Evolutionary conservation across 2,329 filamentous ascomycete species (phyloP).

Genomic region (Apiospora kogelbergensis): DNA sequence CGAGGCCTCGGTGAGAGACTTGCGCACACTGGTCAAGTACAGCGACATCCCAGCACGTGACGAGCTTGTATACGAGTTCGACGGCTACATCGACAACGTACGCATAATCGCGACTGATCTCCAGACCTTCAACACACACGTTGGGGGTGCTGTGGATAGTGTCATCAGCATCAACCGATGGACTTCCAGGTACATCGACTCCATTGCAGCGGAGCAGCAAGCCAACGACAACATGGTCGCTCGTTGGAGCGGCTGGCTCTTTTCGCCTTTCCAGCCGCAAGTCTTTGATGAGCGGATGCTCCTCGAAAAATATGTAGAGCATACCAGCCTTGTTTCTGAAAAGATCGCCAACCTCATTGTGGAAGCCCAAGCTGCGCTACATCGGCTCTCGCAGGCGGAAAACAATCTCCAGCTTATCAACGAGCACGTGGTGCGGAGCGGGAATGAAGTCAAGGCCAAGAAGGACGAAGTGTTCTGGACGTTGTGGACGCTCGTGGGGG

Average conservation of each 20-base stretch:
- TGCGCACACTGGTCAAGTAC: slow-evolving; percentile 70
- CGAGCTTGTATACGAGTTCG: slow-evolving; percentile 74
- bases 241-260: slow-evolving; percentile 43
- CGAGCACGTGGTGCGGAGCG: slow-evolving; percentile 65
- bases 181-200: slow-evolving; percentile 69
- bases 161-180: slow-evolving; percentile 75
- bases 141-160: slow-evolving; percentile 71
- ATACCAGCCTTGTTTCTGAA: slow-evolving; percentile 68
- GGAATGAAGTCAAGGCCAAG: slow-evolving; percentile 54
- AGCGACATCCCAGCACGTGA: slow-evolving; percentile 66
- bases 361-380: slow-evolving; percentile 68
- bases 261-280: slow-evolving; percentile 64
- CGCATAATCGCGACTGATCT: slow-evolving; percentile 65
- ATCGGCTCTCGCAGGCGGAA: slow-evolving; percentile 66
- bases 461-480: slow-evolving; percentile 67
- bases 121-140: slow-evolving; percentile 73
- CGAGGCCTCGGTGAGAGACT: slow-evolving; percentile 71
- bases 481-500: slow-evolving; percentile 75
- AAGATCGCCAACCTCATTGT: slow-evolving; percentile 67
- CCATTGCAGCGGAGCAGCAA: slow-evolving; percentile 45
- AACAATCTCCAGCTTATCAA: slow-evolving; percentile 69
- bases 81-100: slow-evolving; percentile 71
- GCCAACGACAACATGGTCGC: slow-evolving; percentile 33
- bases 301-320: slow-evolving; percentile 72
- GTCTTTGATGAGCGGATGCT: slow-evolving; percentile 61